Base-by-base conservation (phyloP, 106 monocot genomes). In the Apostasia shenzhenica region DNA sequence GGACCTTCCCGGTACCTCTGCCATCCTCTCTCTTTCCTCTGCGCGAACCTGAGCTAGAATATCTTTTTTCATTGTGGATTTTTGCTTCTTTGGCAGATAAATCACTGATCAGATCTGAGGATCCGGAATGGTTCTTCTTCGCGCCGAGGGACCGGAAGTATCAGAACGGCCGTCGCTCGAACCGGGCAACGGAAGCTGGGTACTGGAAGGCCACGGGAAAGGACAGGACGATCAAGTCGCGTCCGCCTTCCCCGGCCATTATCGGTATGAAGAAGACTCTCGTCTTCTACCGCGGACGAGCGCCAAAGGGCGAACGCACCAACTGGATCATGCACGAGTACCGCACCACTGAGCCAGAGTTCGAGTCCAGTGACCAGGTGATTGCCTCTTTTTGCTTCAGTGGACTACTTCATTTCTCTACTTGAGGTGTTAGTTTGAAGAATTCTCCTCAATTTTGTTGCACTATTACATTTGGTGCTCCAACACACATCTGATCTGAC, bases 181-280 rank as follows among this genome's bases (percentile, higher is more conserved):
- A 89, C 69, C 74, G 93, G 62, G 83, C 93, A 14, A 93, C 93
- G 2, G 80, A 55, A 8, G 77, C 83, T 41, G 93, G 93, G 7
- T 93, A 86, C 79, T 89, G 93, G 93, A 93, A 93, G 80, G 93
- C 93, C 44, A 93, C 93, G 6, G 93, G 93, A 12, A 93, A 79
- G 77, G 92, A 93, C 72, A 78, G 92, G 54, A 11, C 57, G 45
- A 77, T 81, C 55, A 55, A 41, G 64, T 51, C 73, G 45, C 56
- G 62, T 45, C 8, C 58, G n/a, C 62, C 50, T 42, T 58, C 45
- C 40, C 10, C n/a, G 2, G 14, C 14, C 3, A 2, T 66, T 9
- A 84, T 91, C 2, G 91, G 91, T 5, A 86, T 72, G 78, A 91
- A 91, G 80, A 91, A 91, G 75, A 91, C 91, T 1, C 80, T 91